Conservation (phyloP, 768 basidiomycete genomes). For the Lentinula sp. region DNA sequence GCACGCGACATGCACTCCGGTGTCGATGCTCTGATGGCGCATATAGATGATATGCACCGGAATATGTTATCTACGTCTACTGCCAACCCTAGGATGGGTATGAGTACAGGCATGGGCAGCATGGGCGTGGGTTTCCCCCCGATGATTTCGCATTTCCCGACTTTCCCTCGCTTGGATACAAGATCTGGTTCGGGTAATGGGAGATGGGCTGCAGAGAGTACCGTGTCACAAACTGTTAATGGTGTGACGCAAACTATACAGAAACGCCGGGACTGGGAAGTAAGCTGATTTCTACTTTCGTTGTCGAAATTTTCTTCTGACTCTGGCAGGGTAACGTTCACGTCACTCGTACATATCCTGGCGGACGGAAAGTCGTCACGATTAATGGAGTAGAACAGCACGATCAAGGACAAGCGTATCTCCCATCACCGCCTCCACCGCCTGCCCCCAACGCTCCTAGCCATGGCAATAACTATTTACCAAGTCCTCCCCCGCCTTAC, state of each 20-base stretch:
- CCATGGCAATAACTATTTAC: background rate
- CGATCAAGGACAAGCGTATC: constrained; percentile 21
- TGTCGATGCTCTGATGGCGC: constrained; percentile 24
- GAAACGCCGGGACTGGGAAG: constrained; percentile 49
- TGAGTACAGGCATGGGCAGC: background rate
- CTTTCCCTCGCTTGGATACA: constrained; percentile 19
- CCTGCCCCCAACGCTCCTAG: background rate
- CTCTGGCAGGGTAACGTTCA: constrained; percentile 66
- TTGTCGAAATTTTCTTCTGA: constrained; percentile 3
- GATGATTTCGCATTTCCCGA: constrained; percentile 12
- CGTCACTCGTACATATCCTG: constrained; percentile 55
- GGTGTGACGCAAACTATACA: constrained; percentile 61
- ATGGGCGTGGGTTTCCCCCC: constrained; percentile 13
- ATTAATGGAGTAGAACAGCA: constrained; percentile 62
- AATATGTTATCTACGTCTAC: constrained; percentile 22
- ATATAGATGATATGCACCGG: constrained; percentile 23
- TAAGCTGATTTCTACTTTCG: constrained; percentile 24
- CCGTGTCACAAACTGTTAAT: constrained; percentile 51
- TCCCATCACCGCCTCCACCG: constrained; percentile 5
- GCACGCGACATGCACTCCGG: constrained; percentile 25
- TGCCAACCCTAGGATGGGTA: background rate
- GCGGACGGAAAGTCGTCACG: constrained; percentile 59
- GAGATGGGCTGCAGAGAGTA: constrained; percentile 48
- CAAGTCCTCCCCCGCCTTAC: background rate
- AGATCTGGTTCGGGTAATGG: constrained; percentile 18